Conservation (phyloP, 441 rosid species). For the Aleurites moluccanus region DNA sequence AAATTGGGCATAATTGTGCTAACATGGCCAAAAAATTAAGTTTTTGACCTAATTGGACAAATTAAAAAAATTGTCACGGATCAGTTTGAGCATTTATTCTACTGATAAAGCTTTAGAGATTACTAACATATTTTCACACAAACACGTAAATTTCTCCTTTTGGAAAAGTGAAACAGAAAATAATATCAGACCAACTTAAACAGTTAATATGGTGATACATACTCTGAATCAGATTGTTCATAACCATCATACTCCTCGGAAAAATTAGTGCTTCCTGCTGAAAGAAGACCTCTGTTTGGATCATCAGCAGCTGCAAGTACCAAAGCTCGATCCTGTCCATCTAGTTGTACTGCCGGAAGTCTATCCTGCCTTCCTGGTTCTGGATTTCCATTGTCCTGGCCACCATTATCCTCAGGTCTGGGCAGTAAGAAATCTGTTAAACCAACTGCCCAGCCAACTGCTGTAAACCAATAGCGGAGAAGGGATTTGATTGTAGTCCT, state of each 20-base stretch:
- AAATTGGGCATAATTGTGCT: no score
- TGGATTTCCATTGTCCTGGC: constrained; percentile 68
- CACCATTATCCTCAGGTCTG: constrained; percentile 66
- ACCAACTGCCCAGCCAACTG: constrained; percentile 95
- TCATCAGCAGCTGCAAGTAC: constrained; percentile 54
- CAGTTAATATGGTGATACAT: constrained; percentile 18
- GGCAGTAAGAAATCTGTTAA: constrained; percentile 83
- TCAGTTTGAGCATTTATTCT: no score
- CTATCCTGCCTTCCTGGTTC: constrained; percentile 82
- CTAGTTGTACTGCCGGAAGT: constrained; percentile 49
- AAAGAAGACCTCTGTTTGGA: constrained; percentile 42
- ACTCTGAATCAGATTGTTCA: constrained; percentile 88
- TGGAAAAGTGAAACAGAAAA: not conserved
- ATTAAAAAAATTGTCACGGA: no score
- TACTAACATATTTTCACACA: not conserved
- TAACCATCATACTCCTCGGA: constrained; percentile 67
- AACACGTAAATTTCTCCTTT: not conserved
- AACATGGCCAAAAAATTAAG: no score
- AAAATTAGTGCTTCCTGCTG: constrained; percentile 38
- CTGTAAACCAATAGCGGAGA: constrained; percentile 84
- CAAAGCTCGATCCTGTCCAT: constrained; percentile 67
- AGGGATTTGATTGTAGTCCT: constrained; percentile 88
- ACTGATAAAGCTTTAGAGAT: not conserved
- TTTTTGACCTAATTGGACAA: no score
- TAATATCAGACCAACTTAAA: not conserved